Base-by-base conservation (phyloP, 208 protist genomes). In the Leishmania mexicana region DNA sequence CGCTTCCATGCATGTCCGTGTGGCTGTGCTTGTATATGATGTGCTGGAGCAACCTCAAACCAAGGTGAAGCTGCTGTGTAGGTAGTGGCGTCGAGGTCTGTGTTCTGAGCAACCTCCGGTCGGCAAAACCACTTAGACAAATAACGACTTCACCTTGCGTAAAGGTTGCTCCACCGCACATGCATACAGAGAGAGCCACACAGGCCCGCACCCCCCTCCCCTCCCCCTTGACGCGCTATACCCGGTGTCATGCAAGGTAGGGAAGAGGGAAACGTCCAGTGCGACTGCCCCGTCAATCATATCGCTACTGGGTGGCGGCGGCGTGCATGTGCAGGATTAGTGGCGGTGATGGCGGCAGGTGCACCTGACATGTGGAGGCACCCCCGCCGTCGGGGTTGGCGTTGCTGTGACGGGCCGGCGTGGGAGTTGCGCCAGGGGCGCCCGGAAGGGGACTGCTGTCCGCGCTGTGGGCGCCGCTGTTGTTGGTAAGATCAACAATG, bases 321-420 rank as follows among this genome's bases (percentile, higher is more conserved):
- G 54, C 64, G 60, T 85, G 85, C 85, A 91, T 71, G 64, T 85
- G 88, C 47, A 96, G 85, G 11, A 89, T 82, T 54, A 96, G 88
- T 57, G 92, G 90, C 53, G 92, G 89, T 45, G 85, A 89, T 17
- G 90, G 89, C n/a, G 92, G 90, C 68, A 94, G 70, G 76, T 90
- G 92, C 74, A 88, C 74, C 53, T 75, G 60, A 77, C 76, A 74
- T 65, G 64, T 42, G 7, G 75, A 82, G n/a, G 64, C 47, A 28
- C 65, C 49, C 7, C 78, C 51, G 38, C 82, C 75, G 42, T 85
- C 82, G 31, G 17, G 13, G 57, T 60, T 58, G 49, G 74, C n/a
- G 67, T 58, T 84, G 80, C 54, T 57, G 62, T 74, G 74, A 40
- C 88, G 85, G 38, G 79, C 83, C n/a, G 88, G 88, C 28, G 88